Conservation (phyloP, 2,329 filamentous ascomycete species). For the Bipolaris zeicola region DNA sequence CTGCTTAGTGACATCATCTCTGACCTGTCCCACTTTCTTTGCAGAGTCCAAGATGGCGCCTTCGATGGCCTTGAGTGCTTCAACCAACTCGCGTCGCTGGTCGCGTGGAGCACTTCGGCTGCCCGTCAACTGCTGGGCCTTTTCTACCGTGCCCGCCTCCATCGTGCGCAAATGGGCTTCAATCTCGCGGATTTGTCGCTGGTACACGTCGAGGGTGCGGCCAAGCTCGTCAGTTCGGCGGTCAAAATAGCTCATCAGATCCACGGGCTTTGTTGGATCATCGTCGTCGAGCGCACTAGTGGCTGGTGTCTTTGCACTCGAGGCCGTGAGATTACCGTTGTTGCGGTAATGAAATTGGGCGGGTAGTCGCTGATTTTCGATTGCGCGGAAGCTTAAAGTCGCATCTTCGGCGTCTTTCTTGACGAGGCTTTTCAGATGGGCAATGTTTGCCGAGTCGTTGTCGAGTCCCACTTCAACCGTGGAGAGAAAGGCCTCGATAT, state of each 20-base stretch:
- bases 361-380: constrained; percentile 76
- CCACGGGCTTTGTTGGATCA: constrained; percentile 46
- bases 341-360: constrained; percentile 62
- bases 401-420: constrained; percentile 73
- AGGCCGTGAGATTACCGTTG: constrained; percentile 47
- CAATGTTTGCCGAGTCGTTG: constrained; percentile 66
- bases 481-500: constrained; percentile 65
- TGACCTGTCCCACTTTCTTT: constrained; percentile 53
- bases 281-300: constrained; percentile 46
- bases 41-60: constrained; percentile 56
- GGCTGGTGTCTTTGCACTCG: constrained; percentile 34
- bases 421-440: constrained; percentile 61
- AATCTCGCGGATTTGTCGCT: constrained; percentile 54
- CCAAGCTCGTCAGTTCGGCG: constrained; percentile 49
- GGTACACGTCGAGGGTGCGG: constrained; percentile 49
- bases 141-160: constrained; percentile 52
- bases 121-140: constrained; percentile 51
- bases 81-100: constrained; percentile 53
- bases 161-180: constrained; percentile 57
- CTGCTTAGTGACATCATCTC: constrained; percentile 55
- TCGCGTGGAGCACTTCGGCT: constrained; percentile 43
- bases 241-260: constrained; percentile 55
- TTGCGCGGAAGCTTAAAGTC: constrained; percentile 72
- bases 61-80: constrained; percentile 56
- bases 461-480: constrained; percentile 67